Base-by-base conservation (phyloP, 2,329 filamentous ascomycete genomes). In the Xylaria multiplex region DNA sequence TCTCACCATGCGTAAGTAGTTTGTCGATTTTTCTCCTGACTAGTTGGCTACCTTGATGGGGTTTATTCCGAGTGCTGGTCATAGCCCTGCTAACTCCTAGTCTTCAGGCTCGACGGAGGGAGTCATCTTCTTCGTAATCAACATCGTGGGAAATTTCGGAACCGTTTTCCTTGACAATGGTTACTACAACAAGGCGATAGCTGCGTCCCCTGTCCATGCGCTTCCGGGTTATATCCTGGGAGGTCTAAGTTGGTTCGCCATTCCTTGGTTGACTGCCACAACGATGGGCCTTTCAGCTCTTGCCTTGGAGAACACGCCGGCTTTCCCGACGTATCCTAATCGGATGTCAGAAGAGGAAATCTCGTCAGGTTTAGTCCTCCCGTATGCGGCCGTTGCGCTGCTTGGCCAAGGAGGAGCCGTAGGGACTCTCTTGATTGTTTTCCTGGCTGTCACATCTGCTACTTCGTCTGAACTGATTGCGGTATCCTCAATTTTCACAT, bases 141-240 rank as follows among this genome's bases (percentile, higher is more conserved):
- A 96, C 79, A 90, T 92, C 54, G 90, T 94, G 42, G 92, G 92
- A 46, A 94, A 94, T 79, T 96, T 95, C 66, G 90, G 86, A 65
- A 93, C 91, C 1, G 92, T 96, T 3, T 96, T 96, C 81, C 84
- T 93, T 50, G 93, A 96, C 75, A 94, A 94, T 70, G 90, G 91
- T 16, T 97, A 96, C 81, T 97, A 93, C 81, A 96, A 97, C 84
- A 97, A 97, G 79, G 93, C 93, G 16, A 97, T 97, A 73, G 93
- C 94, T 6, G 93, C 94, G 0, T 91, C 89, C 24, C 93, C 93
- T 0, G 91, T 95, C 0, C 89, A 95, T 67, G 94, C 93, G 0
- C 86, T 97, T 2, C 93, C 93, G 0, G 93, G 93, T 19, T 97
- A 97, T 75, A 90, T 97, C 61, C 86, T 95, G 68, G 93, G 93